Evolutionary conservation across 2,329 filamentous ascomycete genomes (phyloP).

Genomic region (Cladosporium velox): DNA sequence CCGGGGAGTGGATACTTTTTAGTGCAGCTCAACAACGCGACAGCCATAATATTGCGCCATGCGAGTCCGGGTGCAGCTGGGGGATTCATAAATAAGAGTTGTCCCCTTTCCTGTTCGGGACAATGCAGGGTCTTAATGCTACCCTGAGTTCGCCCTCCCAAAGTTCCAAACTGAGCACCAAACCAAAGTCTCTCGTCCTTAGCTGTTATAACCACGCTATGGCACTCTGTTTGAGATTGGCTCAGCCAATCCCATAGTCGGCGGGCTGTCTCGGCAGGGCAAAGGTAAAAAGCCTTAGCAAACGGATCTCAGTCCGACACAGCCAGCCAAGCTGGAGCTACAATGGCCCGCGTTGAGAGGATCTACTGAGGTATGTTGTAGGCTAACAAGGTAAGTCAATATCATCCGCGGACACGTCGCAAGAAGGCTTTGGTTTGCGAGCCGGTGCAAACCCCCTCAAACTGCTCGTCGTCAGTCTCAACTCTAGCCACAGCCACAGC

Average conservation of each 20-base stretch:
- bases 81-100: background rate
- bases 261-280: slow-evolving; percentile 20
- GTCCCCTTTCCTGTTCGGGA: slow-evolving; percentile 8
- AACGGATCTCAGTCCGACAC: background rate
- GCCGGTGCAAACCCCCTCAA: background rate
- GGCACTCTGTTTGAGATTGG: slow-evolving; percentile 15
- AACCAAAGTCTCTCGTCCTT: slow-evolving; percentile 6
- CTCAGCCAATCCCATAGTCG: slow-evolving; percentile 8
- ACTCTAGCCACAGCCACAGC: slow-evolving; percentile 16
- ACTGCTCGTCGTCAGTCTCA: background rate
- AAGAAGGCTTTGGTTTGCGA: background rate
- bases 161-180: slow-evolving; percentile 6
- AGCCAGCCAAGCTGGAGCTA: slow-evolving; percentile 12
- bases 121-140: slow-evolving; percentile 14
- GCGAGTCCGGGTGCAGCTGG: background rate
- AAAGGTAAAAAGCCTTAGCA: background rate
- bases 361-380: slow-evolving; percentile 1
- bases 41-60: background rate
- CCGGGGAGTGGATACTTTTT: slow-evolving; percentile 3
- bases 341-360: slow-evolving; percentile 3
- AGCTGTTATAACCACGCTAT: background rate
- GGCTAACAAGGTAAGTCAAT: background rate
- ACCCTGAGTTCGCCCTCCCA: background rate
- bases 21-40: slow-evolving; percentile 1
- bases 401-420: background rate